A percentile compares a stretch with the other conserved stretches of the same genome.
Conservation (phyloP, 1,139 yeast species). For the Trichomonascaceae sp. region DNA sequence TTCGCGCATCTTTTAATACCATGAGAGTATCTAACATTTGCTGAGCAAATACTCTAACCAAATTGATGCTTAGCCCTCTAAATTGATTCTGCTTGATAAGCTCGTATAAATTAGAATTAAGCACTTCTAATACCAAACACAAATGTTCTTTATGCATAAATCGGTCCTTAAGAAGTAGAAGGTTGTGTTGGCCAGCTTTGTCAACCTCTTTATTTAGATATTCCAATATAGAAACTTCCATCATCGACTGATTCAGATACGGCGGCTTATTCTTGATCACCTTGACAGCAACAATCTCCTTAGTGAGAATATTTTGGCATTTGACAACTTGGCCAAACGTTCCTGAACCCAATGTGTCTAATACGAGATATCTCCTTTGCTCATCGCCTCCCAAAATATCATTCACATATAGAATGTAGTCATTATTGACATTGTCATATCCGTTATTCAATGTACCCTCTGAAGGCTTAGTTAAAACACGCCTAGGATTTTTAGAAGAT, state of each 20-base stretch:
- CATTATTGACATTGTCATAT: slow-evolving; percentile 80
- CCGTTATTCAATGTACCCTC: slow-evolving; percentile 82
- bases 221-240: slow-evolving; percentile 84
- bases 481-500: slow-evolving; percentile 77
- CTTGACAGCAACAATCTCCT: slow-evolving; percentile 88
- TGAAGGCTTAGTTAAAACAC: slow-evolving; percentile 89
- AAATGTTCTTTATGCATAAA: slow-evolving; percentile 90
- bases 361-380: slow-evolving; percentile 74
- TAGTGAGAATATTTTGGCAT: slow-evolving; percentile 85
- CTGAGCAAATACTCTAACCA: slow-evolving; percentile 69
- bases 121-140: slow-evolving; percentile 84
- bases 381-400: slow-evolving; percentile 88
- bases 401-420: slow-evolving; percentile 88
- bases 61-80: slow-evolving; percentile 76
- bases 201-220: slow-evolving; percentile 69
- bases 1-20: slow-evolving; percentile 71
- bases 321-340: slow-evolving; percentile 98
- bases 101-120: slow-evolving; percentile 86
- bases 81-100: slow-evolving; percentile 88
- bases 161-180: slow-evolving; percentile 75
- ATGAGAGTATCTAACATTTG: slow-evolving; percentile 79
- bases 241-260: slow-evolving; percentile 82
- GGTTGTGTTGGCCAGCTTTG: slow-evolving; percentile 61
- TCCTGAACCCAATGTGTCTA: slow-evolving; percentile 91
- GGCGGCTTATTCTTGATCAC: slow-evolving; percentile 92